Conservation (phyloP, 768 basidiomycete genomes). For the Boletus edulis region DNA sequence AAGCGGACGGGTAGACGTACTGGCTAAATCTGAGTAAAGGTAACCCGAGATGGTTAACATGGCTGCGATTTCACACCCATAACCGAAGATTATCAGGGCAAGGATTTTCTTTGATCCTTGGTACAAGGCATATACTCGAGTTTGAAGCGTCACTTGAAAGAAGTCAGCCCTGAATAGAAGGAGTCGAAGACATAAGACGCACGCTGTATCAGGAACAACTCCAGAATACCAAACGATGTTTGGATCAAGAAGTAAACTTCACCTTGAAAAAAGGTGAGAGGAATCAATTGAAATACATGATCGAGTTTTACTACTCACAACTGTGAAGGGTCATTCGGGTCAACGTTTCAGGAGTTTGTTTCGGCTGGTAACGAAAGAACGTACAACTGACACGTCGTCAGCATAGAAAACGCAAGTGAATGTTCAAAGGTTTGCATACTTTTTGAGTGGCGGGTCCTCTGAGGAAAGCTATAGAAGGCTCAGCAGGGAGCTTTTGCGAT, state of each 20-base stretch:
- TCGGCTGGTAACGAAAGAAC: not conserved
- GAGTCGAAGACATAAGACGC: not conserved
- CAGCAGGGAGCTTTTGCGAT: not conserved
- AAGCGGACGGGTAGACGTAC: not conserved
- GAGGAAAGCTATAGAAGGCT: conserved; percentile 11
- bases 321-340: not conserved
- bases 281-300: not conserved
- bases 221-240: conserved; percentile 8
- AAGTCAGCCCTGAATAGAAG: not conserved
- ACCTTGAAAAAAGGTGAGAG: conserved; percentile 8
- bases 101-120: conserved; percentile 9
- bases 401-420: not conserved
- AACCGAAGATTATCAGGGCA: conserved; percentile 8
- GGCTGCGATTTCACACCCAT: conserved; percentile 11
- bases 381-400: conserved; percentile 15
- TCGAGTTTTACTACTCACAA: conserved; percentile 13
- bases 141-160: conserved; percentile 14
- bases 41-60: conserved; percentile 1
- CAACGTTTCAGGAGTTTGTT: not conserved
- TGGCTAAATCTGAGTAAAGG: not conserved
- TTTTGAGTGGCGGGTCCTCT: conserved; percentile 1
- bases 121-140: conserved; percentile 15
- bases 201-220: conserved; percentile 14
- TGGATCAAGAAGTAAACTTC: conserved; percentile 10
- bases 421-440: conserved; percentile 1